Evolutionary conservation across 2,329 filamentous ascomycete genomes (phyloP).

Genomic region (Botrytis pseudocinerea): DNA sequence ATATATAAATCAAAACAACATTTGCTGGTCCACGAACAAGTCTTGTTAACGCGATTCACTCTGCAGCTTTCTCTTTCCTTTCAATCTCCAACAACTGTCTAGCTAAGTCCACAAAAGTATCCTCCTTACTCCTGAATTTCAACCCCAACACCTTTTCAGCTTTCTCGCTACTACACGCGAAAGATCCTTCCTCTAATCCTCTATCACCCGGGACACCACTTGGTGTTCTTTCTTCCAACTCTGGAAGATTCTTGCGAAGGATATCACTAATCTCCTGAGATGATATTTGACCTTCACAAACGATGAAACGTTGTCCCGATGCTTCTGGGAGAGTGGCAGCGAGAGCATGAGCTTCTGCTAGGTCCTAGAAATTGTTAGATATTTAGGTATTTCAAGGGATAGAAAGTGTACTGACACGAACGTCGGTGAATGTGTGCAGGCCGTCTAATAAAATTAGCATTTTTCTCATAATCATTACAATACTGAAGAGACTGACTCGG

Average conservation of each 20-base stretch:
- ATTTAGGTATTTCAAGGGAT: not conserved
- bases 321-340: conserved; percentile 57
- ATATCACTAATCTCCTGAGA: conserved; percentile 59
- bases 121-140: conserved; percentile 28
- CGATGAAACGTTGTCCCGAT: conserved; percentile 61
- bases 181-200: conserved; percentile 23
- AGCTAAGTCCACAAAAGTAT: conserved; percentile 36
- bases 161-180: conserved; percentile 26
- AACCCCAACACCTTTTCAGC: conserved; percentile 28
- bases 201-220: conserved; percentile 41
- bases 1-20: not conserved
- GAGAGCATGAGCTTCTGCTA: conserved; percentile 62
- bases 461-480: not conserved
- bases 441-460: conserved; percentile 17
- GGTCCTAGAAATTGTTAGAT: conserved; percentile 49
- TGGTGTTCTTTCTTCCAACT: conserved; percentile 51
- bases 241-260: conserved; percentile 53
- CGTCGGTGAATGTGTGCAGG: conserved; percentile 55
- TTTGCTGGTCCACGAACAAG: not conserved
- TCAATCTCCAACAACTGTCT: conserved; percentile 34
- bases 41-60: not conserved
- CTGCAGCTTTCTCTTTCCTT: not conserved
- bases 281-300: conserved; percentile 58
- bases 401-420: conserved; percentile 22
- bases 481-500: conserved; percentile 23